Evolutionary conservation across 768 basidiomycete species (phyloP), one percentile per base, ranked within the genome.

Genomic region (Psilocybe azurescens): DNA sequence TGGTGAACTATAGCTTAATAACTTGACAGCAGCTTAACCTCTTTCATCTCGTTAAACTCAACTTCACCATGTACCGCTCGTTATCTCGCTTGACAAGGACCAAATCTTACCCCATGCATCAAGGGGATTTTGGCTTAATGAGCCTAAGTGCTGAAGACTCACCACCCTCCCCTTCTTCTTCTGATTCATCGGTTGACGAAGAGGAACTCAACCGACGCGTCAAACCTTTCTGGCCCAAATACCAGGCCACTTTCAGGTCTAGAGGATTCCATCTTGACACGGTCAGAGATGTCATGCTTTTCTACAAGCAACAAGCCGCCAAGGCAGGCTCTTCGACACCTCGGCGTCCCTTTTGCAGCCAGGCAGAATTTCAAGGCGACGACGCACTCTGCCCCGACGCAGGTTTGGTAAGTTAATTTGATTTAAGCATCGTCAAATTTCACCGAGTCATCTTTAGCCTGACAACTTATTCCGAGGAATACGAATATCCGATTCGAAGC

Each of bases 381-480:
- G 79, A 83, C 64, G 85, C 83, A 3, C 77, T 93, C 7, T 92
- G 89, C 73, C 87, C 83, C 54, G 91, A 93, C 67, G 81, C 85
- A 33, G 89, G 91, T 46, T 74, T 92, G 73, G 91, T 91, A 62
- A 69, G 87, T 80, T 24, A 47, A 14, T 32, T 38, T 30, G 14
- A 29, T 51, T 60, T 39, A 50, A 61, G 49, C 50, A 33, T 20
- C 20, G 3, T 30, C 30, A 53, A 54, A n/a, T 38, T 63, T 36
- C 33, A 49, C 53, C 24, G 52, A 48, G 58, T 30, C 41, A 65
- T 53, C n/a, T 33, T 58, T 62, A 92, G 91, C 89, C 84, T 49
- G 90, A 89, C 61, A 86, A 87, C 69, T 75, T 93, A 44, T 93
- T 93, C 73, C 83, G 90, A 52, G 91, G 90, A 28, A 81, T 79